phyloP scores from a whole-genome alignment of 805 yeast genomes.

The Torulaspora delbrueckii region DNA sequence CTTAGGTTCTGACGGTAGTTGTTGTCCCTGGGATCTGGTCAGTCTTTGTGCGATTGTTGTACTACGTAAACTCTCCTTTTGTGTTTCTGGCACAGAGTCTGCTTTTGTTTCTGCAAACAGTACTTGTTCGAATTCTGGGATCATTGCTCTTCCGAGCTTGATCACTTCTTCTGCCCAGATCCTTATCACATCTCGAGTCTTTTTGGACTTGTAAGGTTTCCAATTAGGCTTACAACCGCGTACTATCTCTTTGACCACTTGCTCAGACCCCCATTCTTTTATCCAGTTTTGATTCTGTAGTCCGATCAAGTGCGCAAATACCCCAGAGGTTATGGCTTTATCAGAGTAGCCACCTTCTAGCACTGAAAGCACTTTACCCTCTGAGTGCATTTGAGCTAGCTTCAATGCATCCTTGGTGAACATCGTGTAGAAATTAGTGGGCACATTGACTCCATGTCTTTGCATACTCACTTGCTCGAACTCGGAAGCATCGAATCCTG shows the following conservation, averaged over 20 bases:
- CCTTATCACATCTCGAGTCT: conserved; percentile 46
- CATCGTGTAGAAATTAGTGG: conserved; percentile 68
- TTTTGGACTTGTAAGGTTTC: conserved; percentile 50
- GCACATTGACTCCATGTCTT: conserved; percentile 74
- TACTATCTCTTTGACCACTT: conserved; percentile 57
- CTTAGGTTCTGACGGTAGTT: not conserved
- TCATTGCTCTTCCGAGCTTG: conserved; percentile 56
- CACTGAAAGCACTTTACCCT: conserved; percentile 60
- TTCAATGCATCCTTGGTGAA: conserved; percentile 71
- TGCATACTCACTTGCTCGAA: conserved; percentile 81
- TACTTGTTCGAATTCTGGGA: conserved; percentile 41
- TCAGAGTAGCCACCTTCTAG: conserved; percentile 87
- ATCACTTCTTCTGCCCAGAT: conserved; percentile 64
- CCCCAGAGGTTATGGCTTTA: conserved; percentile 73
- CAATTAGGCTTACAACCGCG: conserved; percentile 67
- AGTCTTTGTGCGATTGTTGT: conserved; percentile 21
- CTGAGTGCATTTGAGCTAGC: conserved; percentile 56
- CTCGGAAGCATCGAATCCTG: conserved; percentile 87
- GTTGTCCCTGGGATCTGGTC: conserved; percentile 24
- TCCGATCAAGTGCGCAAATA: conserved; percentile 73
- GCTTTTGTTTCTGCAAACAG: conserved; percentile 16
- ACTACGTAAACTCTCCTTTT: not conserved
- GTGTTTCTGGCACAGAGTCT: not conserved
- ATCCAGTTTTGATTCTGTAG: conserved; percentile 56
- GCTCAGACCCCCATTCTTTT: conserved; percentile 57